phyloP scores from a whole-genome alignment of 2,329 filamentous ascomycete species.

The Periconia digitata region DNA sequence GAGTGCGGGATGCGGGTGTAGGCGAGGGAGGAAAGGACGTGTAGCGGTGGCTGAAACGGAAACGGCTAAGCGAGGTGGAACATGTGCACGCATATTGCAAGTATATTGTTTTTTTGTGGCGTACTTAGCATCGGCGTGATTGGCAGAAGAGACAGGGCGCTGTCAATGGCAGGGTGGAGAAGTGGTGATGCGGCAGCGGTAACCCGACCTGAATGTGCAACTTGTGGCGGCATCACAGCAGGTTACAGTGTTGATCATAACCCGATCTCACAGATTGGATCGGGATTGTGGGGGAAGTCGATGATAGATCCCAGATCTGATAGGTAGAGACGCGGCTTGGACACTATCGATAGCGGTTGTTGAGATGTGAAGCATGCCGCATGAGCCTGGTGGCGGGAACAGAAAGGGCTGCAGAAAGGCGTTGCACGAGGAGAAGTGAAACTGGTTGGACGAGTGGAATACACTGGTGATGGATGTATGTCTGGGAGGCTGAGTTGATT shows the following conservation, averaged over 20 bases:
- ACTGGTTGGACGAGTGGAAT: neutral
- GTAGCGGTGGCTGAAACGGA: constrained; percentile 9
- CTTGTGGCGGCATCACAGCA: neutral
- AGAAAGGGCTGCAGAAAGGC: neutral
- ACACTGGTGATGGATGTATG: neutral
- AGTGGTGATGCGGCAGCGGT: neutral
- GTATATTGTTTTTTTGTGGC: neutral
- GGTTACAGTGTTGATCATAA: neutral
- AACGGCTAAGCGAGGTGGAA: constrained; percentile 3
- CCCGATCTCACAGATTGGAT: neutral
- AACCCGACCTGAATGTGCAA: neutral
- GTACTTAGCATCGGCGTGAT: too few species aligned
- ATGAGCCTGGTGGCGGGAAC: neutral
- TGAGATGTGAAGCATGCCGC: neutral
- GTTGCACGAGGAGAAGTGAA: neutral
- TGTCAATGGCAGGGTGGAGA: neutral
- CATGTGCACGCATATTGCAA: neutral
- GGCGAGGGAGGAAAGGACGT: constrained; percentile 5
- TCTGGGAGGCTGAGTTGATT: too few species aligned
- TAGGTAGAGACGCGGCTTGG: neutral
- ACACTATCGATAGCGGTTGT: neutral
- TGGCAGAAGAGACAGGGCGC: neutral
- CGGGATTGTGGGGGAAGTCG: neutral
- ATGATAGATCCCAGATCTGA: neutral
- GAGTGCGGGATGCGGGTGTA: constrained; percentile 3